These are phyloP conservation scores for Exserohilum rostratum DNA, from an alignment of 2,329 filamentous ascomycete genomes.

Conservation along the genomic window DNA sequence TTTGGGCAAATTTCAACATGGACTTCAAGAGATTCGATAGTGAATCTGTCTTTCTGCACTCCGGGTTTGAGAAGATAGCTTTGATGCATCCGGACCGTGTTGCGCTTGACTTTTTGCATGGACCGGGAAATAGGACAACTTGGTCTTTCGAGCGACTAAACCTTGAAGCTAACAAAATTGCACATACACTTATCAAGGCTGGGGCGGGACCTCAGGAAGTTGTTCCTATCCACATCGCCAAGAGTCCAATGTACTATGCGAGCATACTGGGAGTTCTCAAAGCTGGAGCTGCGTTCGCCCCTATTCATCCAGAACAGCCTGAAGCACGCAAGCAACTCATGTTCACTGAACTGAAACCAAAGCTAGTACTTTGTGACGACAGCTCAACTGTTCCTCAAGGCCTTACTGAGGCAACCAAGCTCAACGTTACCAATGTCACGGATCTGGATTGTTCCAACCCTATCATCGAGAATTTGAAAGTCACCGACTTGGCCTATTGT, in stretches of 20 bases:
- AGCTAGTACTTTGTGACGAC: slow-evolving; percentile 32
- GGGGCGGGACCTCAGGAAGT: slow-evolving; percentile 39
- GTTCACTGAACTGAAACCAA: slow-evolving; percentile 42
- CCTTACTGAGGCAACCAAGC: slow-evolving; percentile 5
- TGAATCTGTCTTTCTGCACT: slow-evolving; percentile 39
- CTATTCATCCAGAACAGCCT: slow-evolving; percentile 46
- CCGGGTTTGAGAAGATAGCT: slow-evolving; percentile 48
- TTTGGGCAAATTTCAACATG: slow-evolving; percentile 37
- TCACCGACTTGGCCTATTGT: slow-evolving; percentile 49
- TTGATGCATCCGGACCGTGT: slow-evolving; percentile 29
- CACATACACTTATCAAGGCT: slow-evolving; percentile 34
- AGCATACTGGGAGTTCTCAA: slow-evolving; percentile 50
- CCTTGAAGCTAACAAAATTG: slow-evolving; percentile 41
- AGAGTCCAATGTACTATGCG: slow-evolving; percentile 45
- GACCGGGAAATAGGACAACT: slow-evolving; percentile 32
- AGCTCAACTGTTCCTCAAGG: background rate
- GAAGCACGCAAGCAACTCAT: slow-evolving; percentile 44
- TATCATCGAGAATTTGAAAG: slow-evolving; percentile 27
- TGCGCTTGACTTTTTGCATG: slow-evolving; percentile 49
- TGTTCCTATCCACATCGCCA: slow-evolving; percentile 44
- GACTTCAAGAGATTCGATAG: slow-evolving; percentile 16
- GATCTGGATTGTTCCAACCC: slow-evolving; percentile 29
- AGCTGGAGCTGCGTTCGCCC: slow-evolving; percentile 47
- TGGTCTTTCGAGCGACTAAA: slow-evolving; percentile 46
- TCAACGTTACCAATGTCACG: slow-evolving; percentile 26